Conservation (phyloP, 805 yeast species). For the Wickerhamiella brachini region DNA sequence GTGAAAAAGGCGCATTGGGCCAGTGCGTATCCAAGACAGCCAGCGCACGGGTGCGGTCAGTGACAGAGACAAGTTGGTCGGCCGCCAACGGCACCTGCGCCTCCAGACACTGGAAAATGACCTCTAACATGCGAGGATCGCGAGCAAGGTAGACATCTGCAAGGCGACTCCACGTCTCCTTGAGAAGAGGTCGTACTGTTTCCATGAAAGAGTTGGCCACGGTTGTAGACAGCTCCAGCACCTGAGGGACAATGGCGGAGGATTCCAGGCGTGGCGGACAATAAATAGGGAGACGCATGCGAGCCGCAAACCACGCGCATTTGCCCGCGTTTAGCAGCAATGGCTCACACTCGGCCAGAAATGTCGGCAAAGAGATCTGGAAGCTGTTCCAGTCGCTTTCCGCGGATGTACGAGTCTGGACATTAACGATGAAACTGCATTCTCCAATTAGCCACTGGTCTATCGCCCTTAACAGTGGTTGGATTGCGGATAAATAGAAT, state of each 20-base stretch:
- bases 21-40: background rate
- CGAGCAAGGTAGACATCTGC: conserved; percentile 11
- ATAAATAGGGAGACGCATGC: background rate
- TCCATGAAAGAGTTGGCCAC: conserved; percentile 3
- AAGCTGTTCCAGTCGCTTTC: background rate
- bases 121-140: conserved; percentile 11
- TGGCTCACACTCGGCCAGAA: background rate
- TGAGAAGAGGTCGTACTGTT: conserved; percentile 3
- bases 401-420: background rate
- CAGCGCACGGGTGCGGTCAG: background rate
- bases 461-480: background rate
- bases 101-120: conserved; percentile 1
- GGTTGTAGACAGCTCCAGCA: background rate
- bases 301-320: conserved; percentile 1
- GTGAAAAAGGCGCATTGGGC: conserved; percentile 3
- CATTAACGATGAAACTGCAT: background rate
- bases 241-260: background rate
- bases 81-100: background rate
- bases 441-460: background rate
- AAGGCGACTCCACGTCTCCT: conserved; percentile 7
- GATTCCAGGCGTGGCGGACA: background rate
- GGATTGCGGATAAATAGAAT: background rate
- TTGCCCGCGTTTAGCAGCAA: conserved; percentile 4
- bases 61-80: background rate
- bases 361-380: background rate